A percentile compares a stretch with the other conserved stretches of the same genome.
Evolutionary conservation across 1,284 basidiomycete genomes (phyloP).

Genomic region (Ceratobasidium sp.): DNA sequence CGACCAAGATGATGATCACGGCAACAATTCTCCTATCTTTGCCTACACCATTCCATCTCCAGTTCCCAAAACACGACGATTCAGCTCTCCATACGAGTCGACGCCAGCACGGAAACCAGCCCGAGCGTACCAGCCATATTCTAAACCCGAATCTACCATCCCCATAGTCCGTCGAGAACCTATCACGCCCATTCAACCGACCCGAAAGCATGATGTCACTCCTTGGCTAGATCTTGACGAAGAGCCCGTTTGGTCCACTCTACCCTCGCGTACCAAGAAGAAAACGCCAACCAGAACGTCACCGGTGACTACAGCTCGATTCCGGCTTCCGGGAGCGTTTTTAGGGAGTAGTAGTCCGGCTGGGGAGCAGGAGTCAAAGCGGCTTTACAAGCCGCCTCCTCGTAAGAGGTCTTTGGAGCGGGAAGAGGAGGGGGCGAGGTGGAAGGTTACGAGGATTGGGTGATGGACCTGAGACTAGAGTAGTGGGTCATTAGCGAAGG

Average conservation of each 20-base stretch:
- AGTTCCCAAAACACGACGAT: not conserved
- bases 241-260: slow-evolving; percentile 37
- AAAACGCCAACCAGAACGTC: not conserved
- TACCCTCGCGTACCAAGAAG: slow-evolving; percentile 3
- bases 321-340: slow-evolving; percentile 26
- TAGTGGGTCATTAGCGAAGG: too few relatives aligned
- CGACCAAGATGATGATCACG: not conserved
- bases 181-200: not conserved
- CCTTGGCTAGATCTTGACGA: slow-evolving; percentile 16
- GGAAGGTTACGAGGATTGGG: slow-evolving; percentile 32
- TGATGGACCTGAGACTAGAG: not conserved
- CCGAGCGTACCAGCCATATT: not conserved
- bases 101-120: not conserved
- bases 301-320: slow-evolving; percentile 9
- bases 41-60: not conserved
- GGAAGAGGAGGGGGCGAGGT: not conserved
- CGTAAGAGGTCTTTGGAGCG: slow-evolving; percentile 13
- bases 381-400: slow-evolving; percentile 35
- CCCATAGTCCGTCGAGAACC: not conserved
- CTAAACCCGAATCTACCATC: not conserved
- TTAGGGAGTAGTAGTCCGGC: slow-evolving; percentile 20
- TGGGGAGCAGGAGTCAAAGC: not conserved
- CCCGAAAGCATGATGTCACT: not conserved
- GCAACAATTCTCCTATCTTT: not conserved
- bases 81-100: not conserved